These are phyloP conservation scores for Curvularia eragrostidis DNA, from an alignment of 2,329 filamentous ascomycete genomes.

Conservation along the genomic window DNA sequence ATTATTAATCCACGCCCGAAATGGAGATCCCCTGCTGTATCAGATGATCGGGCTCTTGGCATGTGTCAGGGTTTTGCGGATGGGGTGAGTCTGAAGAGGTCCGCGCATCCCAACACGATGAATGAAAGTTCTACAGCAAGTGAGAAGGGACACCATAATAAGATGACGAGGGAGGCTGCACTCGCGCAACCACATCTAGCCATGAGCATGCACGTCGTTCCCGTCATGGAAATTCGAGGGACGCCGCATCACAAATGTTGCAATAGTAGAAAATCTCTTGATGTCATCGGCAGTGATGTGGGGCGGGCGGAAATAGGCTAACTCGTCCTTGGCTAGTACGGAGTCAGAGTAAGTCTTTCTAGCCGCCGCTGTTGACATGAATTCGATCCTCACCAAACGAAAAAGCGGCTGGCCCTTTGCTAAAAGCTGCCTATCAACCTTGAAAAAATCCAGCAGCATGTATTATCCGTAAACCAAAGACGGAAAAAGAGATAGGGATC, in stretches of 20 bases:
- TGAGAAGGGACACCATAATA: neutral
- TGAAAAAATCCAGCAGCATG: neutral
- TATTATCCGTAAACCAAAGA: neutral
- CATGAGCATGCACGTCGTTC: neutral
- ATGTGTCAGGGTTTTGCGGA: neutral
- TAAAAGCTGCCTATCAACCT: neutral
- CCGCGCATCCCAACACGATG: neutral
- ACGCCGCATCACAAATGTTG: neutral
- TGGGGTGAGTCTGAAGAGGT: neutral
- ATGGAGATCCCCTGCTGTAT: neutral
- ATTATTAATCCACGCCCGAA: neutral
- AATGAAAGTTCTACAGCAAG: neutral
- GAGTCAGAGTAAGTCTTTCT: neutral
- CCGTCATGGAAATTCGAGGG: neutral
- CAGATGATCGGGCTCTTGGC: neutral
- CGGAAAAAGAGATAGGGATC: neutral
- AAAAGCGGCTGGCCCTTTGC: too few species aligned
- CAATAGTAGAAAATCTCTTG: neutral
- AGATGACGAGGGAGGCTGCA: neutral
- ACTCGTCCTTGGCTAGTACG: neutral
- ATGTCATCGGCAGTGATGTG: neutral
- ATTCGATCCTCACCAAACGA: neutral
- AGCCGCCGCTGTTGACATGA: neutral
- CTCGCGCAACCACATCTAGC: neutral
- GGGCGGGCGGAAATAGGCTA: neutral